Base-by-base conservation (phyloP, 176 grass and related monocot species). In the Ampelocalamus luodianensis region DNA sequence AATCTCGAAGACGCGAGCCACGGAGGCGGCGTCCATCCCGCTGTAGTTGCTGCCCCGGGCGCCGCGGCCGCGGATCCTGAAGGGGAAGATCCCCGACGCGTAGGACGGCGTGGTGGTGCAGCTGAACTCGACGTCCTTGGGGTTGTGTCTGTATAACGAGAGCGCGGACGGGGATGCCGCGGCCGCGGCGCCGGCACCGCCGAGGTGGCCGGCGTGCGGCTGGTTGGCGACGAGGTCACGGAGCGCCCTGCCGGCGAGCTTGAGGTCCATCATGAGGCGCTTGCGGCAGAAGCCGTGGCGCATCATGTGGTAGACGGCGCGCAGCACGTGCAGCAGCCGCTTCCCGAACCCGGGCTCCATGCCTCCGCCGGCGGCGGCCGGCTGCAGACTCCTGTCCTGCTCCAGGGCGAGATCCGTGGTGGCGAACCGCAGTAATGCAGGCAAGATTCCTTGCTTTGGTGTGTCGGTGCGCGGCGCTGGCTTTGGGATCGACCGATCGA, bases 71-170 rank as follows among this genome's bases (percentile, higher is more conserved):
- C 88, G 45, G 83, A 82, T 6, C 65, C 62, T 72, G 80, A 90
- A 88, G 14, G 88, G 63, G 54, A 86, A 79, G 62, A 81, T 20
- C 11, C 18, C n/a, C 73, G 50, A 59, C 27, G 78, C 23, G 71
- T 79, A 50, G 18, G 80, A 73, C 46, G 96, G 93, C 63, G 93
- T 98, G 85, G 85, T 92, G 83, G 78, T 85, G 89, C 96, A 98
- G 85, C 96, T 98, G 91, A 98, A 98, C 86, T 98, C 91, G 0
- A 98, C 93, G 78, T 95, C 93, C 23, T 44, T 44, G 0, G 93
- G 82, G 78, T 87, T 71, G 79, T 81, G 36, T 65, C 77, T 67
- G 60, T 54, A 84, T 10, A 90, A 80, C 8, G 87, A 40, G 8
- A 82, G 79, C 17, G 78, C 59, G 63, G 77, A 38, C 22, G 78